A percentile compares a stretch with the other conserved stretches of the same genome.
phyloP scores from a whole-genome alignment of 2,329 filamentous ascomycete species.

The Trichoderma sp. region DNA sequence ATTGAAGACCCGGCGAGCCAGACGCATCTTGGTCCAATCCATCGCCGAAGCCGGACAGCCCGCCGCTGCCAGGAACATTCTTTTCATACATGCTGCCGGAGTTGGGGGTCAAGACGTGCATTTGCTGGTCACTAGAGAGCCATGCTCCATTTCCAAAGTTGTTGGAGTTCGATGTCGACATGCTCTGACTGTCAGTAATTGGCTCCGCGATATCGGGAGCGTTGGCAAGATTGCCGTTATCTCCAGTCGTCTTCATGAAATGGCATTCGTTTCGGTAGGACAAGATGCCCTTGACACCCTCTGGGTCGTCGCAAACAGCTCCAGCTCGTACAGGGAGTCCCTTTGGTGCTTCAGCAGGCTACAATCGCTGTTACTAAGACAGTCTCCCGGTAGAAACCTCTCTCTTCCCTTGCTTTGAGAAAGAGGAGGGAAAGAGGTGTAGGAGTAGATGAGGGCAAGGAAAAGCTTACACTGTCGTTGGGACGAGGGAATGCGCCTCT shows the following conservation, averaged over 20 bases:
- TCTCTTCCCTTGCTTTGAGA: background rate
- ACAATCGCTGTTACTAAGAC: slow-evolving; percentile 29
- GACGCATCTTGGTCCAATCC: slow-evolving; percentile 49
- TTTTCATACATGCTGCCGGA: slow-evolving; percentile 41
- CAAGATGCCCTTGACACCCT: slow-evolving; percentile 45
- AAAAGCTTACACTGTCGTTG: slow-evolving; percentile 47
- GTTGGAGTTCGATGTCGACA: slow-evolving; percentile 29
- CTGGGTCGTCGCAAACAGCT: slow-evolving; percentile 39
- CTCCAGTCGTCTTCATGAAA: slow-evolving; percentile 44
- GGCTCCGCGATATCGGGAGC: slow-evolving; percentile 45
- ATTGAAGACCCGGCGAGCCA: slow-evolving; percentile 52
- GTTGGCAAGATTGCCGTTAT: slow-evolving; percentile 44
- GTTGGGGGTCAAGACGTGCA: slow-evolving; percentile 42
- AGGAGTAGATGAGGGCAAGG: background rate
- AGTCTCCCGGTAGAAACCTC: background rate
- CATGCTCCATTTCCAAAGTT: slow-evolving; percentile 40
- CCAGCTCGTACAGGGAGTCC: slow-evolving; percentile 26
- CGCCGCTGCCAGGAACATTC: slow-evolving; percentile 33
- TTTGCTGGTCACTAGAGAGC: slow-evolving; percentile 44
- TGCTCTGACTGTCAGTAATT: slow-evolving; percentile 33
- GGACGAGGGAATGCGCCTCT: slow-evolving; percentile 57
- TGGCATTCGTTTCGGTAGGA: slow-evolving; percentile 49
- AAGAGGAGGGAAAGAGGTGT: background rate
- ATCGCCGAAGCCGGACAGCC: slow-evolving; percentile 45
- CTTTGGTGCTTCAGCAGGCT: slow-evolving; percentile 25